Base-by-base conservation (phyloP, 805 yeast genomes). In the Pichia insulana region DNA sequence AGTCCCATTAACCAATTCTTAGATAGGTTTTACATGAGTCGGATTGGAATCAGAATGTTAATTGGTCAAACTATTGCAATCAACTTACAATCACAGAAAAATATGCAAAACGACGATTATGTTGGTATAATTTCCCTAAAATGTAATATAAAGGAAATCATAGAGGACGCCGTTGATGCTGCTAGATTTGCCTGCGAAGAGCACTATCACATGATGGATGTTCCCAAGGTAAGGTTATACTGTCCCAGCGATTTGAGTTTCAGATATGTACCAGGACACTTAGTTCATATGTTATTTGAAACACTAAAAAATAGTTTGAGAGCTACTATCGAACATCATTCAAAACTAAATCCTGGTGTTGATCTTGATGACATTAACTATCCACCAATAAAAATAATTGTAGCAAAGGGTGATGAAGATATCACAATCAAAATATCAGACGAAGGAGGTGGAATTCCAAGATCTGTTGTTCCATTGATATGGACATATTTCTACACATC, bases 401-500 rank as follows among this genome's bases (percentile, higher is more conserved):
- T 87, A 25, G 85, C 89, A 10, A 85, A 86, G 56, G 96, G 96
- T 13, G 75, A 78, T 36, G 95, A 87, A 58, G 96, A 88, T 55
- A 86, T 88, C 51, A 87, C 96, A 9, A 81, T 87, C 52, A 88
- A 88, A 61, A 80, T 87, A 48, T 80, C 89, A 25, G 96, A 87
- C 59, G 95, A 87, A 64, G 96, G 96, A 30, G 96, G 96, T 26
- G 96, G 96, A 18, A 86, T 88, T 46, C 84, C 95, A 2, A 70
- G 95, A 46, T 73, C 85, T 47, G 89, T 83, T 42, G 74, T 84
- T 13, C 92, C 95, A 3, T 68, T 83, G 49, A 83, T 87, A 35
- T 88, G 95, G 96, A 84, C 95, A 0, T 87, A 87, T 59, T 71
- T 88, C 60, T 87, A 87, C 64, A 88, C 96, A 3, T 84, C 96